Evolutionary conservation across 768 basidiomycete species (phyloP).

Genomic region (Rossbeevera mucosa): DNA sequence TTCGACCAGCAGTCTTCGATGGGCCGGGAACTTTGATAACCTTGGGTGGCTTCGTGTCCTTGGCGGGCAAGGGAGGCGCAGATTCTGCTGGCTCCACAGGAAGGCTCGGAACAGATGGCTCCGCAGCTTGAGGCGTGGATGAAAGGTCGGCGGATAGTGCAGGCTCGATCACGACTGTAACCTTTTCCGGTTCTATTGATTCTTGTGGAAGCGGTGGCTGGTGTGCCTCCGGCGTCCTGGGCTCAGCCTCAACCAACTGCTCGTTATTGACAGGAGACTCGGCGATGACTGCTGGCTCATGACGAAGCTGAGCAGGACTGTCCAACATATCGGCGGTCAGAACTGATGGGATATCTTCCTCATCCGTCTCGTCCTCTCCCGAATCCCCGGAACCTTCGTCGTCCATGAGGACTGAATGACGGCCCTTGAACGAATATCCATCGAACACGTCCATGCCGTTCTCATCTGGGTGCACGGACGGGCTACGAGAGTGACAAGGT

Average conservation of each 20-base stretch:
- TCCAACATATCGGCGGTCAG: constrained; percentile 14
- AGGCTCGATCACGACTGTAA: constrained; percentile 12
- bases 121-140: constrained; percentile 13
- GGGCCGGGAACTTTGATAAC: constrained; percentile 11
- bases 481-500: constrained; percentile 74
- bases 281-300: constrained; percentile 30
- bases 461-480: constrained; percentile 55
- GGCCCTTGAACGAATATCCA: constrained; percentile 90
- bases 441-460: constrained; percentile 73
- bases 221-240: constrained; percentile 74
- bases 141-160: constrained; percentile 10
- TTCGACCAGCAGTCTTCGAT: constrained; percentile 22
- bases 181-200: constrained; percentile 15
- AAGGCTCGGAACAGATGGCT: constrained; percentile 3
- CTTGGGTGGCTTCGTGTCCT: constrained; percentile 29
- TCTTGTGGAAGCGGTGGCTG: constrained; percentile 33
- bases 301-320: constrained; percentile 22
- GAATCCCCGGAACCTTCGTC: constrained; percentile 42
- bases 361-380: constrained; percentile 32
- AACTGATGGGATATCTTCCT: constrained; percentile 34
- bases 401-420: constrained; percentile 73
- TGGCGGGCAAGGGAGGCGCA: constrained; percentile 30
- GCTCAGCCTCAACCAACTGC: constrained; percentile 48
- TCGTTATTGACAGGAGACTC: constrained; percentile 34
- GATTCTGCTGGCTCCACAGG: constrained; percentile 15